Conservation (phyloP, 108 stramenopile genomes). For the Cyclotella baltica region DNA sequence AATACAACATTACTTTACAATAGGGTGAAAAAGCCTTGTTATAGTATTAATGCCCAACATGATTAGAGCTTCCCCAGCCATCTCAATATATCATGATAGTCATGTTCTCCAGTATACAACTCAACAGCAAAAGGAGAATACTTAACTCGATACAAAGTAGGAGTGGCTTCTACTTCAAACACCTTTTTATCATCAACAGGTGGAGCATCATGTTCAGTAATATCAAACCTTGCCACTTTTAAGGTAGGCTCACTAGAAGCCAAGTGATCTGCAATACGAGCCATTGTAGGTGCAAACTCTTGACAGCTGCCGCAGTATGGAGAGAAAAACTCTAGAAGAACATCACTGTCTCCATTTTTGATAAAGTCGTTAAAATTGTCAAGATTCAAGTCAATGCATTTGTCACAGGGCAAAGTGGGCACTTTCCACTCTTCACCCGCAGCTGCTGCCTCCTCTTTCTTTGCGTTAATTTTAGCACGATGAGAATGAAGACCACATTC, state of each 20-base stretch:
- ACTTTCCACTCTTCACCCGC: constrained; percentile 28
- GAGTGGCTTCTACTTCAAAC: constrained; percentile 46
- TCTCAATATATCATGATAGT: constrained; percentile 18
- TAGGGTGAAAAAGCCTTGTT: background rate
- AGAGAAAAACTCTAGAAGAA: constrained; percentile 60
- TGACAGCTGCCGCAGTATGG: constrained; percentile 55
- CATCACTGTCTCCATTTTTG: background rate
- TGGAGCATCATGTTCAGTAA: constrained; percentile 40
- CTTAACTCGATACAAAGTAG: constrained; percentile 49
- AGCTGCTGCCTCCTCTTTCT: constrained; percentile 23
- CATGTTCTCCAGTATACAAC: constrained; percentile 34
- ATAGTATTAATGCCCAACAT: background rate
- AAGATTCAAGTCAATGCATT: constrained; percentile 28
- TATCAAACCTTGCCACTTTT: constrained; percentile 49
- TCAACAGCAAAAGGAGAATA: constrained; percentile 40
- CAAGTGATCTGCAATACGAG: constrained; percentile 34
- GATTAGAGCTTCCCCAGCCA: constrained; percentile 23
- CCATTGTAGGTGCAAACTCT: constrained; percentile 49
- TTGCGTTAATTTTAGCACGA: constrained; percentile 21
- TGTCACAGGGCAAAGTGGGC: constrained; percentile 35
- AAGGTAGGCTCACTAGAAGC: background rate
- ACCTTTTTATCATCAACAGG: constrained; percentile 22
- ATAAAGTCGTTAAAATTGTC: constrained; percentile 32
- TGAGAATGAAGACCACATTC: constrained; percentile 62
- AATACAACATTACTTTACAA: background rate